A percentile compares a stretch with the other conserved stretches of the same genome.
These are phyloP conservation scores for Nicotiana knightiana DNA, from an alignment of 257 asterid species.

Conservation along the genomic window DNA sequence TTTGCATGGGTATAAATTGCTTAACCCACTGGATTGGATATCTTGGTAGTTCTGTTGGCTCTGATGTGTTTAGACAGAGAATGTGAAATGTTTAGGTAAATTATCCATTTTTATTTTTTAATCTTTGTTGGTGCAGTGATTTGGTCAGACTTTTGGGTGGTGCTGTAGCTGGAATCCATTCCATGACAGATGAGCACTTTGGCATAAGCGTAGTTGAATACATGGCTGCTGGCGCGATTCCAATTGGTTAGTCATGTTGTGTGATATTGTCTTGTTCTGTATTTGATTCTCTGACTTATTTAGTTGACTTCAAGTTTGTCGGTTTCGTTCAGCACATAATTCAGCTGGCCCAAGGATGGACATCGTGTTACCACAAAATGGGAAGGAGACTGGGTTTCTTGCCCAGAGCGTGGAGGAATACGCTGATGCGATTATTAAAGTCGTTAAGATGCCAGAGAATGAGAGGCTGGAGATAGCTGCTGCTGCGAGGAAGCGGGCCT, in stretches of 20 bases:
- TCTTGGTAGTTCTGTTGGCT: not conserved
- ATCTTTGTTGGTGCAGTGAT: conserved; percentile 39
- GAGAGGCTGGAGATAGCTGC: conserved; percentile 70
- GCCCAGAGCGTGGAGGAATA: conserved; percentile 65
- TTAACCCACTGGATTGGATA: not conserved
- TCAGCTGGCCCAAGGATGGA: conserved; percentile 98
- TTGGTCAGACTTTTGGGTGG: conserved; percentile 82
- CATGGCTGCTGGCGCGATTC: conserved; percentile 95
- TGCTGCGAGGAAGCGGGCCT: conserved; percentile 79
- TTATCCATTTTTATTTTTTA: not conserved
- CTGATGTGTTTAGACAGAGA: not conserved
- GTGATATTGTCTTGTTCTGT: not conserved
- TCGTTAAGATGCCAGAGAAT: conserved; percentile 50
- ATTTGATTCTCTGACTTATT: not conserved
- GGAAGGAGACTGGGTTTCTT: conserved; percentile 74
- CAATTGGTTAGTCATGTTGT: conserved; percentile 55
- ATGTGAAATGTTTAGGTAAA: not conserved
- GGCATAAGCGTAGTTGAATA: conserved; percentile 94
- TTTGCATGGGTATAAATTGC: not conserved
- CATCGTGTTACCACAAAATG: conserved; percentile 75
- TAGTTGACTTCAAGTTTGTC: not conserved
- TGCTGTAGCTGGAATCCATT: conserved; percentile 76
- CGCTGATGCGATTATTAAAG: conserved; percentile 57
- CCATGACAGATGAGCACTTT: conserved; percentile 95
- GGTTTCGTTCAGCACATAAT: conserved; percentile 56